Base-by-base conservation (phyloP, 768 basidiomycete species). In the Lentinus brumalis region DNA sequence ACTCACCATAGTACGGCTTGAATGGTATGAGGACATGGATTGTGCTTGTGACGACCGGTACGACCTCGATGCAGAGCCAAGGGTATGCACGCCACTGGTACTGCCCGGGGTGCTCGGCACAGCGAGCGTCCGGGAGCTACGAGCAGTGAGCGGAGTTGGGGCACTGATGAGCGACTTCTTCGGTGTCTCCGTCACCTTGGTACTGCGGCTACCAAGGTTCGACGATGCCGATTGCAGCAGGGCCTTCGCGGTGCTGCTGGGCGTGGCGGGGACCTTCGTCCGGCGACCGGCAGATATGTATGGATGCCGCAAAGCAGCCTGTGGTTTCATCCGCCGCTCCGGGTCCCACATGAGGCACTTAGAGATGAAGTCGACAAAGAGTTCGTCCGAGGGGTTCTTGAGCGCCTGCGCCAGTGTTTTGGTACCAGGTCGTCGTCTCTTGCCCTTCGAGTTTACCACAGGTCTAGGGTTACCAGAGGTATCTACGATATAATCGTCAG, bases 271-370 rank as follows among this genome's bases (percentile, higher is more conserved):
- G 7, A 78, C 69, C 71, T 84, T 88, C 18, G 75, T 65, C 56
- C 83, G 83, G 50, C 84, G 82, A 51, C 90, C 85, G 29, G 86
- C 83, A 18, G 87, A 79, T 60, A 97, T 81, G 77, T 94, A 98
- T 11, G 92, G 90, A 75, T 98, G 96, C 26, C 94, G 86, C 78
- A 98, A 74, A 0, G 96, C 96, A 10, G 90, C 84, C 67, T 94
- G 91, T 4, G 96, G 96, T 74, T 97, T 98, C 71, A 99, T 83
- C 35, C 97, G 85, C 53, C 92, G 85, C 68, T 98, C 96, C 9
- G 97, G 97, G 77, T 99, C 97, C 96, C 96, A 99, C 31, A 92
- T 83, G n/a, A 99, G 81, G 75, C 97, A 99, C 73, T 96, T 98
- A 1, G 92, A 82, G 64, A 98, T 90, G 73, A 99, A 99, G 76